Evolutionary conservation across 176 grass and related monocot genomes (phyloP).

Genomic region (Lolium perenne): DNA sequence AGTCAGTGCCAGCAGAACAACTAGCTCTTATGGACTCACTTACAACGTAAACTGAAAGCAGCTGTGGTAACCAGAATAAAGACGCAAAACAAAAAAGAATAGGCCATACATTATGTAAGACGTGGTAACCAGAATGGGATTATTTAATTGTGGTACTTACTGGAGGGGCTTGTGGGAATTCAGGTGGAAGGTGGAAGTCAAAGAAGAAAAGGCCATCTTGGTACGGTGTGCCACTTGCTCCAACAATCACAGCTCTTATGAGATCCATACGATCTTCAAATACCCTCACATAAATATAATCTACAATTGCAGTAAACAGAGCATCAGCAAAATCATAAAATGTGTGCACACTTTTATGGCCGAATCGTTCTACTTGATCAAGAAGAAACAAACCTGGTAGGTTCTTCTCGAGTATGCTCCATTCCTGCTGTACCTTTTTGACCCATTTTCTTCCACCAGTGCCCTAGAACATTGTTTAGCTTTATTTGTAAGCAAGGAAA

Average conservation of each 20-base stretch:
- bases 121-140: not conserved
- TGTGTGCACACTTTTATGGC: constrained; percentile 17
- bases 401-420: constrained; percentile 98
- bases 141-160: constrained; percentile 55
- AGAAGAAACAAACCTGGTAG: constrained; percentile 67
- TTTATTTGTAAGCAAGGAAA: constrained; percentile 32
- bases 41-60: constrained; percentile 8
- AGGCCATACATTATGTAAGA: no score
- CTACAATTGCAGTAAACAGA: constrained; percentile 61
- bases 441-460: constrained; percentile 88
- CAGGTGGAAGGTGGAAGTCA: constrained; percentile 88
- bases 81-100: constrained; percentile 14
- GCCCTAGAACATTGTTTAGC: constrained; percentile 48
- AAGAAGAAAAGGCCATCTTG: constrained; percentile 99
- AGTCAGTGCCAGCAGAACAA: constrained; percentile 13
- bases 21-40: constrained; percentile 5
- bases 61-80: constrained; percentile 20
- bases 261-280: constrained; percentile 98
- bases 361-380: not conserved
- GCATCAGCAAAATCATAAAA: constrained; percentile 43
- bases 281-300: constrained; percentile 94
- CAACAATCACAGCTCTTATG: constrained; percentile 91
- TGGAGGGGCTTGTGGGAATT: constrained; percentile 92
- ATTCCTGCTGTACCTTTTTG: constrained; percentile 97
- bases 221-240: constrained; percentile 93